A percentile compares a stretch with the other conserved stretches of the same genome.
phyloP scores from a whole-genome alignment of 2,329 filamentous ascomycete genomes.

The Xylaria polymorpha region DNA sequence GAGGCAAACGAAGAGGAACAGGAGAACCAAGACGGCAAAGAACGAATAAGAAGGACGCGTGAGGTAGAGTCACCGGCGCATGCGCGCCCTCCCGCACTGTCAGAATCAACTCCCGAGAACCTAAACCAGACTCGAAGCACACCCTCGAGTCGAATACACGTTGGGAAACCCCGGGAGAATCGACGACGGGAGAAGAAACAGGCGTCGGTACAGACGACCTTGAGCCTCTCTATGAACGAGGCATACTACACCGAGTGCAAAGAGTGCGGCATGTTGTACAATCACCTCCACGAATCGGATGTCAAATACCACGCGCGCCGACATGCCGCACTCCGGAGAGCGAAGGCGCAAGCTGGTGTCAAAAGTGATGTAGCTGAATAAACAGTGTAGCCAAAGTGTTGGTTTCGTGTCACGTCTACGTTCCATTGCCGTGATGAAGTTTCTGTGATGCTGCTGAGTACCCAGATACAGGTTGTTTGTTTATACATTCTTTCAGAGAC shows the following conservation, averaged over 20 bases:
- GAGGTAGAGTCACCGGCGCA: not conserved
- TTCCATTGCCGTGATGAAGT: not conserved
- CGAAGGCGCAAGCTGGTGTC: slow-evolving; percentile 31
- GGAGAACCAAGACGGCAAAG: not conserved
- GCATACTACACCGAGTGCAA: slow-evolving; percentile 56
- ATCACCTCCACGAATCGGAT: slow-evolving; percentile 58
- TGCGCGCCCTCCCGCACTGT: not conserved
- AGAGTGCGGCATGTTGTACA: slow-evolving; percentile 58
- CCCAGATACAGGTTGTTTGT: not conserved
- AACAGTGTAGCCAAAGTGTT: not conserved
- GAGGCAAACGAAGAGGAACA: slow-evolving; percentile 31
- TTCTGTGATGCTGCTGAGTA: not conserved
- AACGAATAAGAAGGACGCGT: not conserved
- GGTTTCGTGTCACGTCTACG: not conserved
- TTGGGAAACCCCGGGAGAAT: slow-evolving; percentile 27
- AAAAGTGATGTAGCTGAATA: slow-evolving; percentile 8
- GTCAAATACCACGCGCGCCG: slow-evolving; percentile 55
- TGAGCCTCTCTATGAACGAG: slow-evolving; percentile 54
- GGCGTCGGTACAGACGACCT: slow-evolving; percentile 55
- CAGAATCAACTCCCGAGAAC: slow-evolving; percentile 29
- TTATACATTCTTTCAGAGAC: not conserved
- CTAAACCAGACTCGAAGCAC: slow-evolving; percentile 30
- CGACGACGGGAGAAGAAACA: slow-evolving; percentile 37
- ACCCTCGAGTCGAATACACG: slow-evolving; percentile 27
- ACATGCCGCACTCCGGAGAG: slow-evolving; percentile 49